These are phyloP conservation scores for Allium sativum DNA, from an alignment of 106 monocot genomes.

Conservation along the genomic window DNA sequence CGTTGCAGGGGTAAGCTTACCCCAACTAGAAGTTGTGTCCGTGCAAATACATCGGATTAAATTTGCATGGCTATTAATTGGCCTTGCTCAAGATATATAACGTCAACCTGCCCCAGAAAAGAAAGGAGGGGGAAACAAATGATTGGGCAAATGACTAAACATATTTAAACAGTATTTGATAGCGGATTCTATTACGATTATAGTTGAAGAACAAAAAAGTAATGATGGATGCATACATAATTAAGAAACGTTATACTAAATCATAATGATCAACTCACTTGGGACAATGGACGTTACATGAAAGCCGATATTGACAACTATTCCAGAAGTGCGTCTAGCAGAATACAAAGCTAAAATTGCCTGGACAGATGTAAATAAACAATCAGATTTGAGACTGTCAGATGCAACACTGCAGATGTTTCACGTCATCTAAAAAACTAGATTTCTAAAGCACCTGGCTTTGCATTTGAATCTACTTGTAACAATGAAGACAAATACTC, in stretches of 20 bases:
- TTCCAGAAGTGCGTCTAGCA: constrained; percentile 82
- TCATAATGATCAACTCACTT: constrained; percentile 33
- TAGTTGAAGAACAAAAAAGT: neutral
- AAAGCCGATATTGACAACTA: constrained; percentile 93
- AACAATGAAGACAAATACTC: too few species aligned
- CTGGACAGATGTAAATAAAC: constrained; percentile 23
- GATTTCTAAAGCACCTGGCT: too few species aligned
- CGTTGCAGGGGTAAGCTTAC: too few species aligned
- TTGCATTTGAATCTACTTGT: too few species aligned
- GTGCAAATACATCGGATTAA: too few species aligned
- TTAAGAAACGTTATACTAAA: too few species aligned
- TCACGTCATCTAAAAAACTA: too few species aligned
- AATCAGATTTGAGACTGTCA: neutral
- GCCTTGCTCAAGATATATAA: too few species aligned
- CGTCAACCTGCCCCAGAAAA: neutral
- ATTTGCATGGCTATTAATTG: too few species aligned
- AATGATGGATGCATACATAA: neutral
- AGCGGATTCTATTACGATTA: neutral
- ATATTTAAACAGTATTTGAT: neutral
- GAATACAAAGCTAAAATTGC: constrained; percentile 87
- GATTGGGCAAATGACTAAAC: neutral
- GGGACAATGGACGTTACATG: constrained; percentile 84
- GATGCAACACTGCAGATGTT: neutral
- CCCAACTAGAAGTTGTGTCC: too few species aligned
- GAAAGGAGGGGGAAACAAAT: neutral